These are phyloP conservation scores for Alternaria sp. DNA, from an alignment of 2,329 filamentous ascomycete genomes.

Conservation along the genomic window DNA sequence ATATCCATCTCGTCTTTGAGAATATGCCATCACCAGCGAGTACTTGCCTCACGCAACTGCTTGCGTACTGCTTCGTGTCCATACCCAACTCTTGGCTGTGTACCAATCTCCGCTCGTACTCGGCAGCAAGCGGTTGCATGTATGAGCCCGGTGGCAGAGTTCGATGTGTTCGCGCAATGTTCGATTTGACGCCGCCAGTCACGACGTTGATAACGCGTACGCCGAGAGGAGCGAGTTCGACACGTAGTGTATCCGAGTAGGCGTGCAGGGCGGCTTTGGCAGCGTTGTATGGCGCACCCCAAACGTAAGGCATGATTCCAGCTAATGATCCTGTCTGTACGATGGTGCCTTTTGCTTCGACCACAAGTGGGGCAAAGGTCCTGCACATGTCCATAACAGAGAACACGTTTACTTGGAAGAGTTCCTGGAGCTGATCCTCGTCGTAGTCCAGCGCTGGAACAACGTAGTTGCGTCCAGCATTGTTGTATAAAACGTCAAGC, in stretches of 20 bases:
- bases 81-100: conserved; percentile 64
- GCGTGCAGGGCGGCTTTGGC: conserved; percentile 67
- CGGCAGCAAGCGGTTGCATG: conserved; percentile 61
- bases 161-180: conserved; percentile 64
- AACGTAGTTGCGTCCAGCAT: conserved; percentile 66
- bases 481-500: conserved; percentile 67
- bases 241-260: conserved; percentile 65
- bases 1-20: conserved; percentile 59
- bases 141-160: conserved; percentile 58
- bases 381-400: conserved; percentile 66
- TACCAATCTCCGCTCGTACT: conserved; percentile 61
- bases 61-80: conserved; percentile 63
- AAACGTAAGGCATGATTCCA: conserved; percentile 50
- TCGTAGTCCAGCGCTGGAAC: conserved; percentile 66
- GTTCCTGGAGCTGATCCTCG: conserved; percentile 38
- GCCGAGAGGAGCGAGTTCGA: conserved; percentile 63
- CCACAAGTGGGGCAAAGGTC: conserved; percentile 64
- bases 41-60: conserved; percentile 63
- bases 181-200: conserved; percentile 68
- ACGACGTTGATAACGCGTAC: conserved; percentile 60
- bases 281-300: conserved; percentile 62
- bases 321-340: conserved; percentile 58
- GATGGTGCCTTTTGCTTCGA: conserved; percentile 56
- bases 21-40: conserved; percentile 50
- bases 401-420: conserved; percentile 61